phyloP scores from a whole-genome alignment of 768 basidiomycete species.

The Lactarius akahatsu region DNA sequence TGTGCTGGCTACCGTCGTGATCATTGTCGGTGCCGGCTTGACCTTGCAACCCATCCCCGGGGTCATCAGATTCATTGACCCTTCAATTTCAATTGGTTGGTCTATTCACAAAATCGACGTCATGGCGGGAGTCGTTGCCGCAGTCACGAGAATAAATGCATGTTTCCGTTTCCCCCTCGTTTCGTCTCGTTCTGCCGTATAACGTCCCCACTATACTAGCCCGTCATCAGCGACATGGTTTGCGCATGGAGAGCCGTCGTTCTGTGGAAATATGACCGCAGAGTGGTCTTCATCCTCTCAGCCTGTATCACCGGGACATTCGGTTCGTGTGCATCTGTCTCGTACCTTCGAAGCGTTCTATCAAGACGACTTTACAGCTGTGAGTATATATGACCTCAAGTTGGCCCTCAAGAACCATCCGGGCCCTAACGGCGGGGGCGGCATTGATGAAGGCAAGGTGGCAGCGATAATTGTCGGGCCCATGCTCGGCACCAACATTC shows the following conservation, averaged over 20 bases:
- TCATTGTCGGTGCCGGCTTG: constrained; percentile 11
- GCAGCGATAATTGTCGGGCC: constrained; percentile 19
- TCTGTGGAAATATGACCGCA: constrained; percentile 23
- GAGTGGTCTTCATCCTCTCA: constrained; percentile 13
- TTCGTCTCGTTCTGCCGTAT: neutral
- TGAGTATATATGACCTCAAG: constrained; percentile 16
- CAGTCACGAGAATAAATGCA: constrained; percentile 17
- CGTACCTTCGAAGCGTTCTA: neutral
- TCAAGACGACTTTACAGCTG: neutral
- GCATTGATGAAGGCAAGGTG: constrained; percentile 8
- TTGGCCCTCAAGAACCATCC: constrained; percentile 11
- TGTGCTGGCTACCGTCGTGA: constrained; percentile 16
- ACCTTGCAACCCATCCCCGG: constrained; percentile 12
- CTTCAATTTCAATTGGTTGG: constrained; percentile 12
- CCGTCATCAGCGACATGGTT: constrained; percentile 24
- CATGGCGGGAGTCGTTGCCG: constrained; percentile 1
- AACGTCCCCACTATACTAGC: neutral
- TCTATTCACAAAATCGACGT: constrained; percentile 18
- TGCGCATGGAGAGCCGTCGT: constrained; percentile 23
- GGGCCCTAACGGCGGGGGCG: neutral
- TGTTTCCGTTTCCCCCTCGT: neutral
- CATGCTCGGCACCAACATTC: constrained; percentile 22
- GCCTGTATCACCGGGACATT: constrained; percentile 14
- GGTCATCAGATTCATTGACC: constrained; percentile 11
- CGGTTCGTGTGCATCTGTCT: neutral